Evolutionary conservation across 176 grass and related monocot genomes (phyloP).

Genomic region (Sorghum bicolor): Sorghum_bicolor_NCBIv3 NC_012877.2:4072501-4073000

Average conservation of each 20-base stretch:
- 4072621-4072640: not conserved
- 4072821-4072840: not conserved
- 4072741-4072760: not conserved
- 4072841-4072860: not conserved
- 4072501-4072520: not conserved
- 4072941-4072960: not conserved
- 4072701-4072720: too few species aligned
- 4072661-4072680: not conserved
- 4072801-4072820: not conserved
- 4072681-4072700: not conserved
- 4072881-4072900: not conserved
- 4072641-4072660: not conserved
- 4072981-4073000: not conserved
- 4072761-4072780: not conserved
- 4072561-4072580: not conserved
- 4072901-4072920: not conserved
- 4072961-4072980: not conserved
- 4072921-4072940: not conserved
- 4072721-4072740: not conserved
- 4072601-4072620: not conserved
- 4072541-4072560: not conserved
- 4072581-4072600: not conserved
- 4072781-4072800: not conserved
- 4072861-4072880: not conserved
- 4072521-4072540: not conserved